These are phyloP conservation scores for Flaveria sonorensis DNA, from an alignment of 129 eudicot genomes.

Conservation along the genomic window DNA sequence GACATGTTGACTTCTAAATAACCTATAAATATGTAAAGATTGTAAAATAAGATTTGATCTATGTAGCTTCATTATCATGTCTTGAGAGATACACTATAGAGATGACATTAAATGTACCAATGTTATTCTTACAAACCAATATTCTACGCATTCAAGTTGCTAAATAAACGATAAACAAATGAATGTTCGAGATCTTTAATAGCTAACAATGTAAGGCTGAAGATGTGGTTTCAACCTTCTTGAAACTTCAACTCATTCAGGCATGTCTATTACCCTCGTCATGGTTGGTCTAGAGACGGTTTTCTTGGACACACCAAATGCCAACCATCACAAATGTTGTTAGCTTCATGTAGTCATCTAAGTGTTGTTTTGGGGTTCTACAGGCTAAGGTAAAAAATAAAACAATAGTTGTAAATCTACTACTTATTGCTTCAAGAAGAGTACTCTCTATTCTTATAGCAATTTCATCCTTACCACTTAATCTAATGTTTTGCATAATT, in stretches of 20 bases:
- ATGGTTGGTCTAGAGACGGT: slow-evolving; percentile 44
- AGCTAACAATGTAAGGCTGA: too few species aligned
- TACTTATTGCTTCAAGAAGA: too few species aligned
- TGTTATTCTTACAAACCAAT: too few species aligned
- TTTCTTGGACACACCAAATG: slow-evolving; percentile 60
- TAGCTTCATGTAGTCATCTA: slow-evolving; percentile 15
- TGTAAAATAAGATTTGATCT: background rate
- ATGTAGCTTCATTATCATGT: background rate
- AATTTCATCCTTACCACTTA: too few species aligned
- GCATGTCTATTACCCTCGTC: slow-evolving; percentile 42
- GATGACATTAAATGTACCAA: background rate
- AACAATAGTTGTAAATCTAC: too few species aligned
- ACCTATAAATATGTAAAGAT: background rate
- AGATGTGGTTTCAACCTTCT: slow-evolving; percentile 23
- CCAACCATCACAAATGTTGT: slow-evolving; percentile 43
- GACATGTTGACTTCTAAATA: background rate
- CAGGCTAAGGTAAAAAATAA: too few species aligned
- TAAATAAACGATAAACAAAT: too few species aligned
- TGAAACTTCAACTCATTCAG: slow-evolving; percentile 38
- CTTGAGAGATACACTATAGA: background rate
- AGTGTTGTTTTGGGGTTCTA: background rate
- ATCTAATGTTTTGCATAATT: too few species aligned
- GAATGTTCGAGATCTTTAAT: too few species aligned
- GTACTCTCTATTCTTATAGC: too few species aligned
- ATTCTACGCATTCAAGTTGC: too few species aligned